Conservation (phyloP, 2,329 filamentous ascomycete species). For the Fusarium sp. region DNA sequence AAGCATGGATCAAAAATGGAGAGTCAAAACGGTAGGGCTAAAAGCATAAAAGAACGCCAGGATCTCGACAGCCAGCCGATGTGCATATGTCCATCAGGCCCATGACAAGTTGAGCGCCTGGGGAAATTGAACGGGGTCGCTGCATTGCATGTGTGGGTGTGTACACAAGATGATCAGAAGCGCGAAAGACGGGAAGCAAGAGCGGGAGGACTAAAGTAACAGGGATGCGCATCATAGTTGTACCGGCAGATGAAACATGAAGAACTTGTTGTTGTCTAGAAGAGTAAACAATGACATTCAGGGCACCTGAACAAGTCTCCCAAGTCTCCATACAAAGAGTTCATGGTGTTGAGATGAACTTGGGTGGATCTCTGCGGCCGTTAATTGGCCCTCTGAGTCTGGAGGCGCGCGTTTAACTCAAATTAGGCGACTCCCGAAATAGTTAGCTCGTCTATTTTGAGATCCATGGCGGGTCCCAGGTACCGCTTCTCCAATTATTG, state of each 20-base stretch:
- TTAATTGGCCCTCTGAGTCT: constrained; percentile 32
- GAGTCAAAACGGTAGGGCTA: neutral
- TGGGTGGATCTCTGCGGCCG: constrained; percentile 19
- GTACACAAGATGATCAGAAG: constrained; percentile 11
- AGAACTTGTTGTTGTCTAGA: neutral
- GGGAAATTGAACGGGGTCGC: constrained; percentile 45
- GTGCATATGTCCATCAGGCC: constrained; percentile 30
- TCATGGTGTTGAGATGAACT: constrained; percentile 37
- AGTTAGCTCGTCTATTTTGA: constrained; percentile 44
- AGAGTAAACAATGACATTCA: neutral
- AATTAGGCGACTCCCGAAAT: constrained; percentile 33
- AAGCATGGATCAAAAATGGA: neutral
- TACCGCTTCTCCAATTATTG: constrained; percentile 13
- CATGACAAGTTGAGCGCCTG: constrained; percentile 38
- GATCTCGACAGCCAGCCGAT: constrained; percentile 43
- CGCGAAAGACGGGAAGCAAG: constrained; percentile 23
- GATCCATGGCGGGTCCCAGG: neutral
- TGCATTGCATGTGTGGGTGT: constrained; percentile 44
- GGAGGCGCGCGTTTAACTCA: constrained; percentile 45
- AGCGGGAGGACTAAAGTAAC: constrained; percentile 25
- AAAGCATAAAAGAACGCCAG: neutral
- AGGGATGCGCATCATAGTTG: constrained; percentile 39
- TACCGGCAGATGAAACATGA: constrained; percentile 24
- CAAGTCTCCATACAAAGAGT: neutral
- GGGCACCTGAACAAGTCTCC: neutral